phyloP scores from a whole-genome alignment of 192 early-diverging fungal genomes.

The Borealophlyctis nickersoniae region DNA sequence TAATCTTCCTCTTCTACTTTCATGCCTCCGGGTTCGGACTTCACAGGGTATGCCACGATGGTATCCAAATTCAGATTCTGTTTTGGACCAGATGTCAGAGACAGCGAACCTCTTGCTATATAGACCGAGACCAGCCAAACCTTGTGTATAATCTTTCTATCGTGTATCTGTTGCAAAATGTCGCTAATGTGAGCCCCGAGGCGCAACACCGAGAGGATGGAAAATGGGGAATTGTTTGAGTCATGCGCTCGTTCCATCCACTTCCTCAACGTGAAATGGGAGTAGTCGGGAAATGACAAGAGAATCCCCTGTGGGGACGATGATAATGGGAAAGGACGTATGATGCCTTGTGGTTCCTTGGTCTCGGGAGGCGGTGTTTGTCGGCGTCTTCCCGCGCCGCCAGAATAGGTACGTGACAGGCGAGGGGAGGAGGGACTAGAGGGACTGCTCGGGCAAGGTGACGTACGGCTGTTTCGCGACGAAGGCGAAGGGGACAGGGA shows the following conservation, averaged over 20 bases:
- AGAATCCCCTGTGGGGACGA: conserved; percentile 13
- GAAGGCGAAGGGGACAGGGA: background rate
- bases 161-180: conserved; percentile 5
- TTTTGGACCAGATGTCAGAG: too few relatives aligned
- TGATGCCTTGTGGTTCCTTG: background rate
- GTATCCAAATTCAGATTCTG: too few relatives aligned
- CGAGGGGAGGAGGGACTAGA: background rate
- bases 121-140: too few relatives aligned
- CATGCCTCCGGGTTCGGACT: too few relatives aligned
- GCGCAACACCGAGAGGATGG: background rate
- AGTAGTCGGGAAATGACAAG: conserved; percentile 14
- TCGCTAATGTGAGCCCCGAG: background rate
- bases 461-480: background rate
- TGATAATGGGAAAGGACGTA: conserved; percentile 12
- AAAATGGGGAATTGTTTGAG: background rate
- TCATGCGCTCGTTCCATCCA: background rate
- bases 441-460: background rate
- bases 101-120: too few relatives aligned
- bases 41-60: too few relatives aligned
- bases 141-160: conserved; percentile 8
- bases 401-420: background rate
- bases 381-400: background rate
- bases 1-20: background rate
- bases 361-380: background rate
- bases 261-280: conserved; percentile 3